These are phyloP conservation scores for Anisodus tanguticus DNA, from an alignment of 257 asterid genomes.

Conservation along the genomic window DNA sequence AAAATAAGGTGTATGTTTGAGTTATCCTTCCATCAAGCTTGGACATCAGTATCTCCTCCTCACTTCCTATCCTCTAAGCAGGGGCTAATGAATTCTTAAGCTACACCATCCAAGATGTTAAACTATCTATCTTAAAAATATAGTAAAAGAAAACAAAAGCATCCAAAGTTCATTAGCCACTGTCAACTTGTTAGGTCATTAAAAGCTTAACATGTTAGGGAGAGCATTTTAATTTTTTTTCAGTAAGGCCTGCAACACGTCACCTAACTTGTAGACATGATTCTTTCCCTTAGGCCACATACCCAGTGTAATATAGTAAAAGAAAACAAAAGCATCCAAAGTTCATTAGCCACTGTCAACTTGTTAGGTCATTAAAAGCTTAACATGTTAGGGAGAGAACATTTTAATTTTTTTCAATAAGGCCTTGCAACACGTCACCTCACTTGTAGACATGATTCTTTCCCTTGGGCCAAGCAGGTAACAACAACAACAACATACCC, in stretches of 20 bases:
- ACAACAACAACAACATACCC: too few relatives aligned
- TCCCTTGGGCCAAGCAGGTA: not conserved
- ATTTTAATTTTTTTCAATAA: not conserved
- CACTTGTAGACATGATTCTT: not conserved
- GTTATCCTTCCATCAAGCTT: slow-evolving; percentile 13
- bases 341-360: not conserved
- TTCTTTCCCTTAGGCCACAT: not conserved
- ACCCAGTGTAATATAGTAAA: not conserved
- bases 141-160: not conserved
- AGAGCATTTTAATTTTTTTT: not conserved
- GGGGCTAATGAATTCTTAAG: not conserved
- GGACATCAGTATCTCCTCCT: slow-evolving; percentile 5
- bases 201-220: not conserved
- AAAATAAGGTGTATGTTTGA: slow-evolving; percentile 2
- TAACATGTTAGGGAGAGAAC: not conserved
- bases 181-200: not conserved
- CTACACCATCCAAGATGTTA: not conserved
- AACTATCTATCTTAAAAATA: slow-evolving; percentile 7
- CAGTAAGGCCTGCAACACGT: not conserved
- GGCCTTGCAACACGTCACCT: not conserved
- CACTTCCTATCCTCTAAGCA: slow-evolving; percentile 21
- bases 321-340: not conserved
- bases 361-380: not conserved
- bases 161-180: not conserved
- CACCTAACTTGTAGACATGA: not conserved